These are phyloP conservation scores for Trifolium dubium DNA, from an alignment of 306 rosid species.

Conservation along the genomic window DNA sequence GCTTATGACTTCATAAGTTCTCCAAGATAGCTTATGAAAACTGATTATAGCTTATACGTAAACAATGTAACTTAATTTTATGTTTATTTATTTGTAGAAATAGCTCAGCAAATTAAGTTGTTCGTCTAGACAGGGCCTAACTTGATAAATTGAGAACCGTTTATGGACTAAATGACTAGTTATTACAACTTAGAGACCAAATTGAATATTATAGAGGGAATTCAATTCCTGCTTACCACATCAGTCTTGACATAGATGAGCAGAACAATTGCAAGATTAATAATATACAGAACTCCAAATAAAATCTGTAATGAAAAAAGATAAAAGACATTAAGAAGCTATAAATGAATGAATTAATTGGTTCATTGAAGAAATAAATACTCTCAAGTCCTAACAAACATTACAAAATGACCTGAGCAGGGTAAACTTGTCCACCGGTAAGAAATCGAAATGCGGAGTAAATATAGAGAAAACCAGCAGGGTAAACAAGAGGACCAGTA, in stretches of 20 bases:
- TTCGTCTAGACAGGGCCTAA: too few species aligned
- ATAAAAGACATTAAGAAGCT: slow-evolving; percentile 18
- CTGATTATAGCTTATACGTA: too few species aligned
- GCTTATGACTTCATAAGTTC: too few species aligned
- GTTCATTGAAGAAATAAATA: neutral
- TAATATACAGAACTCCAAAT: slow-evolving; percentile 74
- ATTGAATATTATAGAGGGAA: neutral
- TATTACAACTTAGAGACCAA: too few species aligned
- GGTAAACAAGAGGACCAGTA: slow-evolving; percentile 95
- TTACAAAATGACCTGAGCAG: slow-evolving; percentile 67
- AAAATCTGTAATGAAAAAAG: slow-evolving; percentile 63
- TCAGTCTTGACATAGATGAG: slow-evolving; percentile 73
- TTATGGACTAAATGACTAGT: too few species aligned
- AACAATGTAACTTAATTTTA: too few species aligned
- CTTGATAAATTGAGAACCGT: too few species aligned
- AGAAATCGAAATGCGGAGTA: slow-evolving; percentile 72
- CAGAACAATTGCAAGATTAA: slow-evolving; percentile 75
- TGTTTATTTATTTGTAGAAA: too few species aligned
- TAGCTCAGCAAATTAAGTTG: too few species aligned
- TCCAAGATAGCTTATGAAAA: too few species aligned
- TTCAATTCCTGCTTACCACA: slow-evolving; percentile 58
- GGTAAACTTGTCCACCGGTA: slow-evolving; percentile 73
- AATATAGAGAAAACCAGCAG: slow-evolving; percentile 84
- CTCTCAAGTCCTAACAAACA: too few species aligned
- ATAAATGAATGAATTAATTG: neutral